phyloP scores from a whole-genome alignment of 2,329 filamentous ascomycete species.

The Fusarium citri region DNA sequence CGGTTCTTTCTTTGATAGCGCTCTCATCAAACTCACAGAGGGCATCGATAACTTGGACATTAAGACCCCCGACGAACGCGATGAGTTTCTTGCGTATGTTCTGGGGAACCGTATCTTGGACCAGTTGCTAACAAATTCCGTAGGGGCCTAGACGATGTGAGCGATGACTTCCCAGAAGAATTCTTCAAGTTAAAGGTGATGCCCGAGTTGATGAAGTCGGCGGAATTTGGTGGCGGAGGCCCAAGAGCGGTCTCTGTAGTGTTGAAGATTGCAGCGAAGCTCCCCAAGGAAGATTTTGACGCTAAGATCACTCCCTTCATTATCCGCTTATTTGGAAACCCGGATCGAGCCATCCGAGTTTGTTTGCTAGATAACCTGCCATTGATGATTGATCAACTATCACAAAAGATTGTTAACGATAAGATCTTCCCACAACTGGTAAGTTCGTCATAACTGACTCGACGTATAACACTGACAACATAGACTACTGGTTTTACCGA shows the following conservation, averaged over 20 bases:
- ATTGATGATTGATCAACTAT: constrained; percentile 88
- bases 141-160: constrained; percentile 82
- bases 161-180: constrained; percentile 95
- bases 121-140: constrained; percentile 49
- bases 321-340: constrained; percentile 87
- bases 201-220: constrained; percentile 94
- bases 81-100: constrained; percentile 78
- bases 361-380: constrained; percentile 90
- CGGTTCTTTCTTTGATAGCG: constrained; percentile 91
- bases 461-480: constrained; percentile 42
- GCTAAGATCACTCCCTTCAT: constrained; percentile 85
- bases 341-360: constrained; percentile 91
- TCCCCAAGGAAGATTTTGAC: constrained; percentile 91
- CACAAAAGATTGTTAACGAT: constrained; percentile 91
- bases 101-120: too few relatives aligned
- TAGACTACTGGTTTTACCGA: constrained; percentile 96
- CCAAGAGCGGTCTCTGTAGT: constrained; percentile 90
- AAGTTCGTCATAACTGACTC: constrained; percentile 38
- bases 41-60: constrained; percentile 93
- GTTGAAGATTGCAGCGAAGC: constrained; percentile 89
- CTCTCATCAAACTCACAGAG: constrained; percentile 90
- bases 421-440: constrained; percentile 97
- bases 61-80: constrained; percentile 85
- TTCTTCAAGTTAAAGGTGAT: constrained; percentile 98
- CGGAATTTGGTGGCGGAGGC: constrained; percentile 97